A percentile compares a stretch with the other conserved stretches of the same genome.
Conservation (phyloP, 2,329 filamentous ascomycete species). For the Dothistroma septosporum region DNA sequence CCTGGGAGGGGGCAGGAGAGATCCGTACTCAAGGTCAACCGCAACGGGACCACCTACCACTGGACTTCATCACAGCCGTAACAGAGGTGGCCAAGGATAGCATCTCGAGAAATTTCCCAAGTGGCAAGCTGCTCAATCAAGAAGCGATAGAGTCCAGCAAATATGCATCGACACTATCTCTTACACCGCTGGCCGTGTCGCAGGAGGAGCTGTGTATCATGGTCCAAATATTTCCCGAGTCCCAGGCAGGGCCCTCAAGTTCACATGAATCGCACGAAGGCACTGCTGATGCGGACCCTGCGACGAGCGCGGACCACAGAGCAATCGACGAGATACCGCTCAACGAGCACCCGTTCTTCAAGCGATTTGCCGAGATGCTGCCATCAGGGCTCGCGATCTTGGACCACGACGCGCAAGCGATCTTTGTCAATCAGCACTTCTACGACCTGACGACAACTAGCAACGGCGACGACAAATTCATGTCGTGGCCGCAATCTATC, state of each 20-base stretch:
- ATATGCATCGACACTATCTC: constrained; percentile 19
- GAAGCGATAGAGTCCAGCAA: neutral
- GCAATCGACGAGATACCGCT: constrained; percentile 24
- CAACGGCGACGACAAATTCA: constrained; percentile 39
- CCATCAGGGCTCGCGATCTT: constrained; percentile 46
- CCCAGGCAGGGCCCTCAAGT: constrained; percentile 5
- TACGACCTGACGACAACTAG: constrained; percentile 45
- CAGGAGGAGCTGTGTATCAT: constrained; percentile 16
- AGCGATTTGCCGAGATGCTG: constrained; percentile 44
- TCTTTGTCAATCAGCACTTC: constrained; percentile 47
- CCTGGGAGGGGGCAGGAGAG: constrained; percentile 38
- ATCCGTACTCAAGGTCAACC: constrained; percentile 35
- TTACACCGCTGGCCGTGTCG: constrained; percentile 24
- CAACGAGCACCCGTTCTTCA: constrained; percentile 42
- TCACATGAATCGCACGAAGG: neutral
- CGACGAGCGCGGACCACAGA: neutral
- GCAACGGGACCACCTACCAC: constrained; percentile 32
- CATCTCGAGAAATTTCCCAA: constrained; percentile 19
- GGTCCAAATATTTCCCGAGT: constrained; percentile 22
- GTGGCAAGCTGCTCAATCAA: constrained; percentile 17
- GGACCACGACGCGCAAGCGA: constrained; percentile 41
- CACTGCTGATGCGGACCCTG: neutral
- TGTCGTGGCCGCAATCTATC: constrained; percentile 45
- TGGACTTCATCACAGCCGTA: constrained; percentile 36
- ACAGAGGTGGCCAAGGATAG: constrained; percentile 31